A percentile compares a stretch with the other conserved stretches of the same genome.
These are phyloP conservation scores for Chalciporus pseudorubinellus DNA, from an alignment of 768 basidiomycete species.

Conservation along the genomic window DNA sequence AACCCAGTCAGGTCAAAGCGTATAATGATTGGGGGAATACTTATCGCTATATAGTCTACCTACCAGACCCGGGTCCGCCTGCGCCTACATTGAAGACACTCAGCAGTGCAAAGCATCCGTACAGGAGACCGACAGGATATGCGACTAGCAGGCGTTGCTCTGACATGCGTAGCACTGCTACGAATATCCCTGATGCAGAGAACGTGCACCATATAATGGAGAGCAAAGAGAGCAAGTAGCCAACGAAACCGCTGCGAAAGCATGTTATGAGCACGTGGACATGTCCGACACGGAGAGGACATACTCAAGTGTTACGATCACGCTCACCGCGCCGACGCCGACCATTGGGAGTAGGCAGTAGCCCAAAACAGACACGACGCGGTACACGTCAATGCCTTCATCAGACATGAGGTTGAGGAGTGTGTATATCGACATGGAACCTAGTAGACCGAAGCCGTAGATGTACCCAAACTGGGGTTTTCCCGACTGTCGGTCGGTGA, in stretches of 20 bases:
- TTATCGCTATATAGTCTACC: conserved; percentile 21
- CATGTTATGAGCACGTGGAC: conserved; percentile 1
- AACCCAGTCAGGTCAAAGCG: background rate
- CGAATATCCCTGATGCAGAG: conserved; percentile 93
- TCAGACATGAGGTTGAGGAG: conserved; percentile 97
- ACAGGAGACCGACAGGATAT: conserved; percentile 92
- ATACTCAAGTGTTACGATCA: conserved; percentile 84
- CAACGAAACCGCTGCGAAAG: conserved; percentile 65
- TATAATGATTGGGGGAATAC: conserved; percentile 12
- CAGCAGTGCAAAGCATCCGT: conserved; percentile 90
- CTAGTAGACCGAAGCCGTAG: conserved; percentile 96
- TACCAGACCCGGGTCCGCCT: conserved; percentile 28
- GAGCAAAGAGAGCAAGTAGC: conserved; percentile 77
- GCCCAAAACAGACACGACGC: conserved; percentile 91
- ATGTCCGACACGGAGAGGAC: conserved; percentile 32
- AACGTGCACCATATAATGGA: conserved; percentile 97
- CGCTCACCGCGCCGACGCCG: conserved; percentile 84
- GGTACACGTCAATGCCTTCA: conserved; percentile 91
- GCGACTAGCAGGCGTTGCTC: conserved; percentile 94
- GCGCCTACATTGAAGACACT: conserved; percentile 78
- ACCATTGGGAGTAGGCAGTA: conserved; percentile 98
- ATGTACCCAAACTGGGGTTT: conserved; percentile 99
- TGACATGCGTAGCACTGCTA: conserved; percentile 92
- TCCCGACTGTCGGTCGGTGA: conserved; percentile 65
- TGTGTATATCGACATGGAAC: conserved; percentile 87